These are phyloP conservation scores for Protostelium mycophagum DNA, from an alignment of 78 protist species.

Conservation along the genomic window DNA sequence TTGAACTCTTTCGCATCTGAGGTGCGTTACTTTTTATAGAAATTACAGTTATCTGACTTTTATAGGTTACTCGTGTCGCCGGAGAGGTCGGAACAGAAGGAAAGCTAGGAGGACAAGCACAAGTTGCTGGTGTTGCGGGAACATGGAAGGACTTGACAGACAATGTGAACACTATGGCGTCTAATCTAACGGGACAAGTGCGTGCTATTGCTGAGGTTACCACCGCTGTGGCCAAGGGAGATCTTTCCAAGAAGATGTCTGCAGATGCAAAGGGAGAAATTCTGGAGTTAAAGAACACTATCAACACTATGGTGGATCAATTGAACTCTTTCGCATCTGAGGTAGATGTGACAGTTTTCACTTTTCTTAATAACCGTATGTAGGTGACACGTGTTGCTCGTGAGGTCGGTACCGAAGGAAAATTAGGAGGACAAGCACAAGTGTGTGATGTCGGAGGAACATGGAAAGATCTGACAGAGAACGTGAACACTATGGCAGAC, in stretches of 20 bases:
- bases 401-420: slow-evolving; percentile 61
- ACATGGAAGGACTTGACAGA: slow-evolving; percentile 32
- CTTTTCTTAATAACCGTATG: neutral
- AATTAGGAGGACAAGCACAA: slow-evolving; percentile 48
- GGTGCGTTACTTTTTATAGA: slow-evolving; percentile 34
- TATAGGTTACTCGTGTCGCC: slow-evolving; percentile 37
- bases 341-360: slow-evolving; percentile 15
- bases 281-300: slow-evolving; percentile 19
- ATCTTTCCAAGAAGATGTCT: slow-evolving; percentile 19
- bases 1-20: slow-evolving; percentile 42
- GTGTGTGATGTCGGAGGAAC: slow-evolving; percentile 46
- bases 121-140: slow-evolving; percentile 35
- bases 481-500: slow-evolving; percentile 57
- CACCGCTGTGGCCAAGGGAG: slow-evolving; percentile 24
- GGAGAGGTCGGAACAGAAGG: slow-evolving; percentile 60
- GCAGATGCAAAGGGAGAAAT: slow-evolving; percentile 23
- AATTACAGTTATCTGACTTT: neutral
- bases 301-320: slow-evolving; percentile 39
- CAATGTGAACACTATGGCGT: slow-evolving; percentile 34
- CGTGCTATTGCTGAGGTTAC: slow-evolving; percentile 25
- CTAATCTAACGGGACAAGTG: slow-evolving; percentile 26
- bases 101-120: slow-evolving; percentile 48
- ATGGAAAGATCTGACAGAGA: slow-evolving; percentile 50
- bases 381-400: slow-evolving; percentile 45
- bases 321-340: slow-evolving; percentile 6